Base-by-base conservation (phyloP, 1,284 basidiomycete species). In the Ganoderma leucocontextum region DNA sequence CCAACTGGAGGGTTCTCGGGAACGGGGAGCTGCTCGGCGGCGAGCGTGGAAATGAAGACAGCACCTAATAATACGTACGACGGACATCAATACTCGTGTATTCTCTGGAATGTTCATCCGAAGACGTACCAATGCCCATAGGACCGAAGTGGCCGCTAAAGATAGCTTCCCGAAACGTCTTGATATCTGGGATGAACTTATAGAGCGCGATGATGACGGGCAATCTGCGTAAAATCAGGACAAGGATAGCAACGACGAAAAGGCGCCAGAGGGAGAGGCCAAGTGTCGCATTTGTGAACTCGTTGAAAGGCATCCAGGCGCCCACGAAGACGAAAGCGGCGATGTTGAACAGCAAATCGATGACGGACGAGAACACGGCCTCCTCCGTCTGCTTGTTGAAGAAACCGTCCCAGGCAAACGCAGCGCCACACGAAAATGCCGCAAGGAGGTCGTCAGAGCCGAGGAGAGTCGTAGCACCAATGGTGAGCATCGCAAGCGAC, bases 371-470 rank as follows among this genome's bases (percentile, higher is more conserved):
- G 84, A 99, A 99, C 74, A 97, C 93, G 36, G 94, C 88, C 78
- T 97, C 95, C 79, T 98, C 97, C 1, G 97, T 99, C 75, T 98
- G 96, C 74, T 92, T 90, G 82, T 97, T 97, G 85, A 98, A 98
- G 85, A 98, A 98, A 71, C 97, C 95, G 75, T 99, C 97, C 97
- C 97, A 99, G 0, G 97, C 98, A 78, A 99, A 99, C 1, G 96
- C 96, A 4, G 94, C 92, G 29, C 98, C 98, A 76, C 97, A 99
- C 1, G 93, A 92, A 79, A 99, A 99, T 0, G 97, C 94, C 13
- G 97, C 94, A 10, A 98, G 86, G 15, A 98, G 87, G 80, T 98
- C 96, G 81, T 98, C 96, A 22, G 94, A 93, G n/a, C 96, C 96
- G 33, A 97, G 86, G 17, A 98, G 85, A 0, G 92, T 93, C 64